Conservation (phyloP, 2,329 filamentous ascomycete genomes). For the Trichoderma asperellum region DNA sequence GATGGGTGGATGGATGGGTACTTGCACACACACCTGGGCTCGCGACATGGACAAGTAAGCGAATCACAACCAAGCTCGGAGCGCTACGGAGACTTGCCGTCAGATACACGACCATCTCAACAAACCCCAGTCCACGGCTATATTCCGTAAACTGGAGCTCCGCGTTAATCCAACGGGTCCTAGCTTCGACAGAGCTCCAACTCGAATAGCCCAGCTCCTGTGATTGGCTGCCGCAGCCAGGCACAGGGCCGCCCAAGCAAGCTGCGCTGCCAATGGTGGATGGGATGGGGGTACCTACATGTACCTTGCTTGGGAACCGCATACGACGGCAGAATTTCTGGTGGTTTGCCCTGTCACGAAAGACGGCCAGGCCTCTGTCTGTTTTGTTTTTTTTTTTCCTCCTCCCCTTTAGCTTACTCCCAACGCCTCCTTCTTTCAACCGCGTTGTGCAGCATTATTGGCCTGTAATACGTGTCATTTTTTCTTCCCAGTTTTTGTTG, state of each 20-base stretch:
- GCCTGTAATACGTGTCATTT: slow-evolving; percentile 21
- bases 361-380: slow-evolving; percentile 28
- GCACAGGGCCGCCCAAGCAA: slow-evolving; percentile 7
- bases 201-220: slow-evolving; percentile 27
- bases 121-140: slow-evolving; percentile 22
- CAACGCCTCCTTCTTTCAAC: slow-evolving; percentile 21
- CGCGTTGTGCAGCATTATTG: slow-evolving; percentile 16
- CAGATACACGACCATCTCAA: slow-evolving; percentile 5
- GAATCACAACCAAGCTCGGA: slow-evolving; percentile 15
- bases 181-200: slow-evolving; percentile 40
- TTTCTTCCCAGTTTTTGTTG: neutral
- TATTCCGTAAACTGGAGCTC: slow-evolving; percentile 24
- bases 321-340: slow-evolving; percentile 29
- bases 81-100: slow-evolving; percentile 20
- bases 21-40: neutral
- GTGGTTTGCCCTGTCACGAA: slow-evolving; percentile 25
- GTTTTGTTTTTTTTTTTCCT: slow-evolving; percentile 25
- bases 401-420: slow-evolving; percentile 16
- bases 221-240: slow-evolving; percentile 37
- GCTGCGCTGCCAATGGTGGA: slow-evolving; percentile 11
- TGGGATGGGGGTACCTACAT: neutral
- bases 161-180: slow-evolving; percentile 33
- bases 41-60: neutral
- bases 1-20: neutral
- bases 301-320: slow-evolving; percentile 21